Evolutionary conservation across 306 rosid genomes (phyloP), one percentile per base, ranked within the genome.

Genomic region (Cercis canadensis): DNA sequence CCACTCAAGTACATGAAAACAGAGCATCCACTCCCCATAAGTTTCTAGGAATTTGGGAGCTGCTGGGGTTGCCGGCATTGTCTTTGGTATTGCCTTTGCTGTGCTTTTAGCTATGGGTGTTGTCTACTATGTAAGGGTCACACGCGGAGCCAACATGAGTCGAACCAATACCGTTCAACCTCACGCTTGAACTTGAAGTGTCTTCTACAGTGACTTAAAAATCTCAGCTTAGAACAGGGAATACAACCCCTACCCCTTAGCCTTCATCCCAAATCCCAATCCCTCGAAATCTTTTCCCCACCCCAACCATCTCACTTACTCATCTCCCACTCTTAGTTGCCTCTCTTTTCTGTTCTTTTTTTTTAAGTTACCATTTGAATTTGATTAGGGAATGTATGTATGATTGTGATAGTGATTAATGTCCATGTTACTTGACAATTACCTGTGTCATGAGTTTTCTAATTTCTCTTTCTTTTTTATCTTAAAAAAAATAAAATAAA

Each of bases 21-120:
- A 86, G 74, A 53, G 70, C 16, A 32, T 57, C 79, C 18, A 43
- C 70, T 31, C 46, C 72, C 29, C 64, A 75, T 31, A 55, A 66
- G 3, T 24, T 12, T 80, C 82, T 8, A 9, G 76, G 59, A 60
- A 53, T 1, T 9, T 84, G 3, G 88, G 92, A 62, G 87, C 83
- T 47, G 88, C 85, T 16, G 87, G 87, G 17, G 1, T 89, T 46
- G 80, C 82, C 2, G 89, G 90, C 60, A 83, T 89, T 80, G 67
- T 86, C 34, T 83, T 86, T 63, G 96, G 93, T 43, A 54, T 87
- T 32, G 84, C 80, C 21, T 80, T 89, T 77, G 81, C 50, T 14
- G 92, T 82, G 82, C 13, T 89, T 50, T 61, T 84, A 69, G 86
- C 85, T 2, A 86, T 94, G 90, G 85, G 90, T 18, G 92, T 58